phyloP scores from a whole-genome alignment of 1,284 basidiomycete species.

The Sporisorium sorghi region DNA sequence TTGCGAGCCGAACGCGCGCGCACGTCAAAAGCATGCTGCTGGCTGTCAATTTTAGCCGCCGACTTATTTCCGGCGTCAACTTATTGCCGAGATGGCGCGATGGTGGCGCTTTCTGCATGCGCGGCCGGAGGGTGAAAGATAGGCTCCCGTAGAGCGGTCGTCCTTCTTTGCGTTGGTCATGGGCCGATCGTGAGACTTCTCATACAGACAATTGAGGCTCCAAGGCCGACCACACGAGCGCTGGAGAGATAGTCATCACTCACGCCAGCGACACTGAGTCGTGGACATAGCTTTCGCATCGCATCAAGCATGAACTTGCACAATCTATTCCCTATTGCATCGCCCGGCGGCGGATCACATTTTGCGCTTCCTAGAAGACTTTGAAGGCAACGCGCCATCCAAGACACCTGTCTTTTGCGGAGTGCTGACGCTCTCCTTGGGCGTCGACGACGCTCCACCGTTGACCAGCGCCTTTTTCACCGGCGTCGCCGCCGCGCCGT shows the following conservation, averaged over 20 bases:
- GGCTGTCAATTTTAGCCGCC: constrained; percentile 5
- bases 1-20: background rate
- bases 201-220: too few species aligned
- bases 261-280: too few species aligned
- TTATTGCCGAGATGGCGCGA: constrained; percentile 4
- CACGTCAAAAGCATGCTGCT: too few species aligned
- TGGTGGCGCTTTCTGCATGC: background rate
- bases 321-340: background rate
- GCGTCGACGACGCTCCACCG: constrained; percentile 8
- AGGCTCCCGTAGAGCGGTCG: too few species aligned
- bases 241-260: too few species aligned
- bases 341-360: constrained; percentile 3
- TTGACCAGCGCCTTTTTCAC: constrained; percentile 24
- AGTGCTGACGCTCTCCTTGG: constrained; percentile 1
- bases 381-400: constrained; percentile 18
- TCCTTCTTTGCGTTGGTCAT: background rate
- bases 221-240: too few species aligned
- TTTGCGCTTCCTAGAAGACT: constrained; percentile 40
- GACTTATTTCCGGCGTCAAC: constrained; percentile 6
- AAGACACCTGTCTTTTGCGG: background rate
- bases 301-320: background rate
- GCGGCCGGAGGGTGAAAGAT: background rate
- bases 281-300: too few species aligned
- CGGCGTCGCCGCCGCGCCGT: constrained; percentile 21
- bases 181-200: too few species aligned